These are phyloP conservation scores for Fraxinus americana DNA, from an alignment of 257 asterid species.

Conservation along the genomic window DNA sequence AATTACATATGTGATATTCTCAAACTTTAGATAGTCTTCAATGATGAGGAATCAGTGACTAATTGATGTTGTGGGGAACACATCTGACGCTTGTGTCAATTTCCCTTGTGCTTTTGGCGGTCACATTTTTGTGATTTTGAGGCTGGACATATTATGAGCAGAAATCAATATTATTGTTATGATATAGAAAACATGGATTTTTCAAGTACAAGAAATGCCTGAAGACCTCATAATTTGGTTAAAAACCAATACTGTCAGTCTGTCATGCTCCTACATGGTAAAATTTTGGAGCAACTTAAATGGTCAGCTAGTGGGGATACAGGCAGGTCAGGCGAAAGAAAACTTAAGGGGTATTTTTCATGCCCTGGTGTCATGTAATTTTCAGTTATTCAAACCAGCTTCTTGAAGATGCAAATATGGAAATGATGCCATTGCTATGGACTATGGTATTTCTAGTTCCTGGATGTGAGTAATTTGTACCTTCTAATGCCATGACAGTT, in stretches of 20 bases:
- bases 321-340: not conserved
- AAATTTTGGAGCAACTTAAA: not conserved
- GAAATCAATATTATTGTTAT: not conserved
- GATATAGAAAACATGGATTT: not conserved
- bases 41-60: not conserved
- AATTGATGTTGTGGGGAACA: conserved; percentile 17
- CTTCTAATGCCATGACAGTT: not conserved
- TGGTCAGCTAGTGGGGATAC: not conserved
- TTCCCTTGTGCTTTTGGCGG: conserved; percentile 8
- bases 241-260: not conserved
- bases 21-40: not conserved
- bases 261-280: not conserved
- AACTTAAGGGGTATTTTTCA: not conserved
- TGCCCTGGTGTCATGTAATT: not conserved
- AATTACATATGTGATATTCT: conserved; percentile 2
- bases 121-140: not conserved
- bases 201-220: not conserved
- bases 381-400: not conserved
- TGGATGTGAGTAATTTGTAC: not conserved
- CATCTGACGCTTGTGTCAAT: conserved; percentile 1
- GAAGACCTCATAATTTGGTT: not conserved
- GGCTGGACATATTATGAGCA: not conserved
- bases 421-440: not conserved
- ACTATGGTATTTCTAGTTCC: not conserved
- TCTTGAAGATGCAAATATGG: not conserved